Evolutionary conservation across 306 rosid genomes (phyloP).

Genomic region (Chamaecrista fasciculata): DNA sequence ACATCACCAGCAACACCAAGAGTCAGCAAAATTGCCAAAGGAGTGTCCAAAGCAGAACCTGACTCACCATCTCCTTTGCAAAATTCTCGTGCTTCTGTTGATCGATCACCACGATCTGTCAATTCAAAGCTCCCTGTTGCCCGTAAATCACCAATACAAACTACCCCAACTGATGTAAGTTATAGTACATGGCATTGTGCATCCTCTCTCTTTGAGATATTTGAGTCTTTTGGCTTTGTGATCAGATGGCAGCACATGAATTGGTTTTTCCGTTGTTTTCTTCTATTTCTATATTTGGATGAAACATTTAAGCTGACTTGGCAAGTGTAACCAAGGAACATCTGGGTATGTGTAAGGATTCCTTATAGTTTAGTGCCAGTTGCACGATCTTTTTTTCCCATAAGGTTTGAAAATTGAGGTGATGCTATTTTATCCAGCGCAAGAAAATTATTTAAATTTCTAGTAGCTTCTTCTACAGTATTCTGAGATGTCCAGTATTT

Average conservation of each 20-base stretch:
- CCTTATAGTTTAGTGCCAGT: conserved; percentile 2
- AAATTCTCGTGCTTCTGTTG: conserved; percentile 63
- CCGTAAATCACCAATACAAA: conserved; percentile 63
- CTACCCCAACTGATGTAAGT: conserved; percentile 83
- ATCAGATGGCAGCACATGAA: not conserved
- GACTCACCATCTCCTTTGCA: conserved; percentile 77
- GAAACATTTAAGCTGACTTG: conserved; percentile 8
- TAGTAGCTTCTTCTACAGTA: not conserved
- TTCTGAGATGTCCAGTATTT: not conserved
- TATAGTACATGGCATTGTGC: conserved; percentile 13
- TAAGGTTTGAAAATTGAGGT: not conserved
- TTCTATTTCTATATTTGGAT: conserved; percentile 6
- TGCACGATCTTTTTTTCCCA: not conserved
- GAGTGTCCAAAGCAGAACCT: conserved; percentile 65
- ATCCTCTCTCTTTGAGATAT: not conserved
- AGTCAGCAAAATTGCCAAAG: conserved; percentile 64
- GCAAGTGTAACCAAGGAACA: not conserved
- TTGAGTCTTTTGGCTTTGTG: not conserved
- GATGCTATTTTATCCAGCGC: not conserved
- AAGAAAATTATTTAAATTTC: not conserved
- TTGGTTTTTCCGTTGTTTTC: not conserved
- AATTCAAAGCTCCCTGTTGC: conserved; percentile 59
- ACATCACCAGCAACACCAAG: conserved; percentile 67
- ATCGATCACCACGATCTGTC: conserved; percentile 74
- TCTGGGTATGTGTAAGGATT: conserved; percentile 5